Percentiles rank a stretch among this genome's conserved stretches.
Evolutionary conservation across 352 stramenopile genomes (phyloP).

Genomic region (Pythium monospermum): DNA sequence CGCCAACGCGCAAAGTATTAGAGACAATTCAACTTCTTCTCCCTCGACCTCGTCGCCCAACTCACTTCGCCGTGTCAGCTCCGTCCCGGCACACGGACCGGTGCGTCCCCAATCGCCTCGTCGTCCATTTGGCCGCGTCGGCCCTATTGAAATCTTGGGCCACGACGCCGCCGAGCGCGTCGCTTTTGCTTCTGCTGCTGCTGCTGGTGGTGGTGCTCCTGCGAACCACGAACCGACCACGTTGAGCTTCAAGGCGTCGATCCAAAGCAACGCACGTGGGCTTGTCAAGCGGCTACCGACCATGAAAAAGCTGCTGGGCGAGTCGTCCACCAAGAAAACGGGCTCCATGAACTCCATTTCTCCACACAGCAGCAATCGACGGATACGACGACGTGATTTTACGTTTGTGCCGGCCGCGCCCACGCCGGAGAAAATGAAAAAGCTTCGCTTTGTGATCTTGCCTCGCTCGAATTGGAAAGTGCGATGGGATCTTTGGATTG

Average conservation of each 20-base stretch:
- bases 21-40: not conserved
- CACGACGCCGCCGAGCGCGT: too few species aligned
- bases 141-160: constrained; percentile 9
- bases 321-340: not conserved
- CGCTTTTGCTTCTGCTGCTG: too few species aligned
- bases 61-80: too few species aligned
- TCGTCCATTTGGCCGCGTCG: constrained; percentile 11
- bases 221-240: too few species aligned
- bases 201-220: too few species aligned
- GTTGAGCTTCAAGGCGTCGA: constrained; percentile 31
- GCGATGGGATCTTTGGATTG: constrained; percentile 88
- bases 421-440: constrained; percentile 14
- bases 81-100: too few species aligned
- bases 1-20: constrained; percentile 20
- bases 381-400: constrained; percentile 23
- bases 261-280: constrained; percentile 32
- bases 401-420: constrained; percentile 15
- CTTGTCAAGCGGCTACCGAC: constrained; percentile 30
- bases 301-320: constrained; percentile 30
- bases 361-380: constrained; percentile 1
- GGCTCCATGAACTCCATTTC: constrained; percentile 1
- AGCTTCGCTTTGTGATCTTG: constrained; percentile 49
- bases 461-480: constrained; percentile 71
- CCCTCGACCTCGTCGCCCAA: constrained; percentile 2
- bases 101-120: too few species aligned